phyloP scores from a whole-genome alignment of 495 filamentous ascomycete species.

The Penicillium desertorum region DNA sequence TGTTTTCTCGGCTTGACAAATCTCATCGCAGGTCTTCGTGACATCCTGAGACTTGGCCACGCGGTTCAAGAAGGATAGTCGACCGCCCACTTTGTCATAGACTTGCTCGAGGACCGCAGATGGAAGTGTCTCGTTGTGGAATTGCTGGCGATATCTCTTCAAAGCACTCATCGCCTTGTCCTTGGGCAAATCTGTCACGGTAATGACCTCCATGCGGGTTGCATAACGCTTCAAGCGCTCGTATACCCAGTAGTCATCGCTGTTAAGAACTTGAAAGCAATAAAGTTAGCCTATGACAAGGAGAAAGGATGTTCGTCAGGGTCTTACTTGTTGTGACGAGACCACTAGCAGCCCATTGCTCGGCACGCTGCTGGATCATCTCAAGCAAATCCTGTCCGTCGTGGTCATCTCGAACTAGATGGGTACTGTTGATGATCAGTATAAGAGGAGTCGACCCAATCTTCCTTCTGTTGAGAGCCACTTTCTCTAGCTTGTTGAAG shows the following conservation, averaged over 20 bases:
- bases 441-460: conserved; percentile 65
- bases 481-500: conserved; percentile 96
- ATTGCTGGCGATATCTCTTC: conserved; percentile 68
- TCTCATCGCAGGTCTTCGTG: conserved; percentile 71
- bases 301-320: background rate
- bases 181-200: conserved; percentile 78
- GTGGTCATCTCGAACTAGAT: conserved; percentile 86
- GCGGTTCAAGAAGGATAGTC: conserved; percentile 79
- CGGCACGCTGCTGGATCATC: conserved; percentile 91
- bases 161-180: conserved; percentile 72
- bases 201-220: conserved; percentile 86
- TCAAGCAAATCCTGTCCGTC: conserved; percentile 89
- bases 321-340: conserved; percentile 69
- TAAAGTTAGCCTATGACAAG: background rate
- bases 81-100: conserved; percentile 81
- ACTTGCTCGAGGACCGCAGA: conserved; percentile 64
- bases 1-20: conserved; percentile 78
- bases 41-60: conserved; percentile 81
- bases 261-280: conserved; percentile 66
- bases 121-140: conserved; percentile 57
- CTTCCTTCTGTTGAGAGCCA: conserved; percentile 68
- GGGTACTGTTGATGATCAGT: conserved; percentile 87
- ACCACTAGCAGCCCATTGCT: conserved; percentile 89
- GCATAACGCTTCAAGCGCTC: conserved; percentile 87
- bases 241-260: conserved; percentile 97